These are phyloP conservation scores for Rhodotorula mucilaginosa DNA, from an alignment of 1,284 basidiomycete species.

Conservation along the genomic window DNA sequence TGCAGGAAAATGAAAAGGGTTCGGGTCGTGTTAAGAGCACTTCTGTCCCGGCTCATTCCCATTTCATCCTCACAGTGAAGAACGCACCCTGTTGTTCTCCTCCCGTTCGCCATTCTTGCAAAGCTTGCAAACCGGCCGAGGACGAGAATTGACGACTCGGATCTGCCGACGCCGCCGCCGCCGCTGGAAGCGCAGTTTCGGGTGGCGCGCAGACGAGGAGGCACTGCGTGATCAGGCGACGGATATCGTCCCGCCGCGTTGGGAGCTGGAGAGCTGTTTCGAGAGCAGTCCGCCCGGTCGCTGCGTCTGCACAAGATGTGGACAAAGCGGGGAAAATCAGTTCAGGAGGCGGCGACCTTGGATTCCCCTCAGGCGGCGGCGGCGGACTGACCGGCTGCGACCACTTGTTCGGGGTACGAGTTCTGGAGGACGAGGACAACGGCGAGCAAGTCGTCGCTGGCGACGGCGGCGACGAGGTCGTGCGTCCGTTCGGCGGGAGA, in stretches of 20 bases:
- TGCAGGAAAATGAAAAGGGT: neutral
- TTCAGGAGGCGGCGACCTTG: too few relatives aligned
- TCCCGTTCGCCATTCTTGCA: too few relatives aligned
- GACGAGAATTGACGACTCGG: too few relatives aligned
- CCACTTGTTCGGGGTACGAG: neutral
- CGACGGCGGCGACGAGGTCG: neutral
- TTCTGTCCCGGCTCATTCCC: too few relatives aligned
- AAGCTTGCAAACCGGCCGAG: neutral
- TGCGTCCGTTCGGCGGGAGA: neutral
- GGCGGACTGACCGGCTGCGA: neutral
- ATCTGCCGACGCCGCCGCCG: neutral
- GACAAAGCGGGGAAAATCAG: neutral
- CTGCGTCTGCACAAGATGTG: neutral
- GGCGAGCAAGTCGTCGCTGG: conserved; percentile 8
- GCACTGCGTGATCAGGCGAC: conserved; percentile 7
- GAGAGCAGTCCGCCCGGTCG: neutral
- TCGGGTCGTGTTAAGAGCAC: neutral
- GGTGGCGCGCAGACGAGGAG: neutral
- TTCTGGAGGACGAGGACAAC: conserved; percentile 4
- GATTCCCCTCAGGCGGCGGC: too few relatives aligned
- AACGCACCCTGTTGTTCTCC: too few relatives aligned
- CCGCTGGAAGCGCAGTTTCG: neutral
- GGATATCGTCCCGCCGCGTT: neutral
- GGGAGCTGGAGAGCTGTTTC: neutral
- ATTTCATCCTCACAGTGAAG: too few relatives aligned